phyloP scores from a whole-genome alignment of 441 rosid species.

The Adansonia grandidieri region DNA sequence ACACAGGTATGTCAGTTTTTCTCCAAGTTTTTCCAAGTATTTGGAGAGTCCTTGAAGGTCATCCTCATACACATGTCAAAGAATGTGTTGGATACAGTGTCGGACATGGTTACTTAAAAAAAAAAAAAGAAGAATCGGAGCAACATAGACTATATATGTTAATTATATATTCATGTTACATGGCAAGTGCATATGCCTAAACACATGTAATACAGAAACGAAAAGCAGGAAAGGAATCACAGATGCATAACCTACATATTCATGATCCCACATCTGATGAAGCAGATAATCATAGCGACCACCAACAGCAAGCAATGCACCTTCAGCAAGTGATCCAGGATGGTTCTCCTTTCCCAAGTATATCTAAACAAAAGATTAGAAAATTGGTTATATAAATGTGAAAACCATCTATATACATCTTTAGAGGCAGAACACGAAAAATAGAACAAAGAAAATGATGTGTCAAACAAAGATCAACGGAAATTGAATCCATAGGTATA shows the following conservation, averaged over 20 bases:
- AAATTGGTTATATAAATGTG: background rate
- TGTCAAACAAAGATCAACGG: background rate
- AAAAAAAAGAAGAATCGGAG: too few species aligned
- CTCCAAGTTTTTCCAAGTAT: too few species aligned
- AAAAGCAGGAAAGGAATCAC: slow-evolving; percentile 30
- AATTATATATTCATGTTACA: background rate
- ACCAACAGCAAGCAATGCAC: slow-evolving; percentile 84
- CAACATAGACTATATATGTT: background rate
- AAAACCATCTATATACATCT: background rate
- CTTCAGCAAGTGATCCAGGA: slow-evolving; percentile 73
- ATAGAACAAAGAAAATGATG: background rate
- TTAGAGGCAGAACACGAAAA: slow-evolving; percentile 7
- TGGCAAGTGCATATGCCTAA: slow-evolving; percentile 8
- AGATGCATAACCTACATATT: slow-evolving; percentile 52
- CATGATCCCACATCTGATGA: slow-evolving; percentile 75
- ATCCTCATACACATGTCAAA: too few species aligned
- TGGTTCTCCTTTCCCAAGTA: slow-evolving; percentile 69
- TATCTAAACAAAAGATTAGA: slow-evolving; percentile 48
- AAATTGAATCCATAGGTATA: background rate
- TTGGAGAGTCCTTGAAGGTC: too few species aligned
- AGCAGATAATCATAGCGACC: slow-evolving; percentile 93
- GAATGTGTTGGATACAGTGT: too few species aligned
- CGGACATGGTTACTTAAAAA: too few species aligned
- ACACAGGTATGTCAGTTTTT: too few species aligned
- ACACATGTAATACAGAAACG: background rate